Evolutionary conservation across 1,139 yeast genomes (phyloP).

Genomic region (Saccharomyces hybrid): DNA sequence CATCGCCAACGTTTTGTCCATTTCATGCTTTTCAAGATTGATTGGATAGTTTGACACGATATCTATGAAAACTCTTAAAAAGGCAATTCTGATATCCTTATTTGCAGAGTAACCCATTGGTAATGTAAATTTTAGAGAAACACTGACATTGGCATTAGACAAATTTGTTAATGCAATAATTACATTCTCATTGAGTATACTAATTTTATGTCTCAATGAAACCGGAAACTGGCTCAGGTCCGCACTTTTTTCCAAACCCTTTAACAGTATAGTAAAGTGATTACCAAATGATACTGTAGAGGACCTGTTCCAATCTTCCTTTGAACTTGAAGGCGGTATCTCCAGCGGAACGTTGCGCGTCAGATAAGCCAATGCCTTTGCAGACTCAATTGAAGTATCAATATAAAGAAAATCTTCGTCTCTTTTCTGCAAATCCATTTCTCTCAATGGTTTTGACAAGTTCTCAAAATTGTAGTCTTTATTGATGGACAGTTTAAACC

Average conservation of each 20-base stretch:
- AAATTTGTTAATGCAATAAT: conserved; percentile 61
- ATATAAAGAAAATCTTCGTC: conserved; percentile 51
- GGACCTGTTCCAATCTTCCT: conserved; percentile 48
- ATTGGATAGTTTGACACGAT: conserved; percentile 42
- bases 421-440: conserved; percentile 27
- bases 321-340: conserved; percentile 53
- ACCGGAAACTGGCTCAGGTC: conserved; percentile 31
- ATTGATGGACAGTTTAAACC: conserved; percentile 53
- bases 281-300: conserved; percentile 63
- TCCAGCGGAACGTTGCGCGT: conserved; percentile 53
- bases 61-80: conserved; percentile 68
- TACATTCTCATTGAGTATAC: conserved; percentile 55
- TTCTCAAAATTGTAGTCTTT: conserved; percentile 32
- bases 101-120: conserved; percentile 75
- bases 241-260: conserved; percentile 58
- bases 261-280: conserved; percentile 62
- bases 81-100: conserved; percentile 56
- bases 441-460: conserved; percentile 28
- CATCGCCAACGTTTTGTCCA: conserved; percentile 29
- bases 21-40: conserved; percentile 20
- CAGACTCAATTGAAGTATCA: conserved; percentile 61
- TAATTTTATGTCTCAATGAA: conserved; percentile 44
- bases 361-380: conserved; percentile 48
- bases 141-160: conserved; percentile 67
- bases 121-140: conserved; percentile 68